Conservation (phyloP, 306 rosid species). For the Echinosophora koreensis region DNA sequence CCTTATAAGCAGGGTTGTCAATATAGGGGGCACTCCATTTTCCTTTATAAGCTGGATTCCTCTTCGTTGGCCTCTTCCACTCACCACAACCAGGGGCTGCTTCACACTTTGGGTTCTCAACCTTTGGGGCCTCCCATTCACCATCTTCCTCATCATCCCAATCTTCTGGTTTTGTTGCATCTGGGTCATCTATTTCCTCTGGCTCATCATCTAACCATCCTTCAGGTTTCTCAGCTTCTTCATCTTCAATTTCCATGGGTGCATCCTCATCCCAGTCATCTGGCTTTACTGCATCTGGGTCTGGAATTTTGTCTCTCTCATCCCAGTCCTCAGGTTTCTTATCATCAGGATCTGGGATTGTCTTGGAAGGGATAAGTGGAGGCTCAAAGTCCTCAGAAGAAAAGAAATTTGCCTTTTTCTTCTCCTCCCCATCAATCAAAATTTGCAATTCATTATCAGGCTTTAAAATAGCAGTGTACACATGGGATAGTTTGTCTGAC, state of each 20-base stretch:
- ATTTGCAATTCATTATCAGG: slow-evolving; percentile 58
- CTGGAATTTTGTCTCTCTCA: slow-evolving; percentile 88
- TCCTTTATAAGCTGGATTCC: slow-evolving; percentile 93
- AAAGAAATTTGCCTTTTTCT: slow-evolving; percentile 64
- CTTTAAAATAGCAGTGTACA: slow-evolving; percentile 83
- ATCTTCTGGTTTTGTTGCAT: slow-evolving; percentile 88
- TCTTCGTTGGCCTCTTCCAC: slow-evolving; percentile 93
- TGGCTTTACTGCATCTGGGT: slow-evolving; percentile 87
- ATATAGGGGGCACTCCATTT: slow-evolving; percentile 89
- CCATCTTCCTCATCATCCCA: slow-evolving; percentile 99
- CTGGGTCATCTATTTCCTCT: slow-evolving; percentile 92
- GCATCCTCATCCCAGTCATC: slow-evolving; percentile 99
- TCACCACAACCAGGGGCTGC: slow-evolving; percentile 91
- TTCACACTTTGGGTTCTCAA: slow-evolving; percentile 84
- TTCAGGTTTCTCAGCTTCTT: slow-evolving; percentile 94
- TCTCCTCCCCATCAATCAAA: slow-evolving; percentile 67
- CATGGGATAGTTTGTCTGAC: slow-evolving; percentile 85
- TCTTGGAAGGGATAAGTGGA: slow-evolving; percentile 80
- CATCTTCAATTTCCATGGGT: slow-evolving; percentile 87
- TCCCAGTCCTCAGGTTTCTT: slow-evolving; percentile 99
- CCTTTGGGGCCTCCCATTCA: slow-evolving; percentile 88
- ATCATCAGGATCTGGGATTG: slow-evolving; percentile 95
- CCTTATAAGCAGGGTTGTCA: slow-evolving; percentile 90
- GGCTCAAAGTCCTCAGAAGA: slow-evolving; percentile 93
- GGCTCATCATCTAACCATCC: slow-evolving; percentile 99